Evolutionary conservation across 1,284 basidiomycete species (phyloP), one percentile per base, ranked within the genome.

Genomic region (Cutaneotrichosporon cutaneum): DNA sequence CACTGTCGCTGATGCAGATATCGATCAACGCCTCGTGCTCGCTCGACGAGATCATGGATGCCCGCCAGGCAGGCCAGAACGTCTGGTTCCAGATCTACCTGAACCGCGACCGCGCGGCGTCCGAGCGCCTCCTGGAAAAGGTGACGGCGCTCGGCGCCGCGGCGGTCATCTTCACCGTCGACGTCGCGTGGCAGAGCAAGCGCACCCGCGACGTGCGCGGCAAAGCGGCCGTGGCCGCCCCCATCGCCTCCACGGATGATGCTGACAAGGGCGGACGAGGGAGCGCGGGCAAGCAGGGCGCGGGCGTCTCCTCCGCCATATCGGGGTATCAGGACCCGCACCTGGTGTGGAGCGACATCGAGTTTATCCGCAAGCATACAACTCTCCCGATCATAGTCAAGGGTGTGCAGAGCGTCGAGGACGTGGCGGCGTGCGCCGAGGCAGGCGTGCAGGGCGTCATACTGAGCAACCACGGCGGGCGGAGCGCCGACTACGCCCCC

Each of bases 151-250:
- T 80, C 2, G 81, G 81, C 13, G 79, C 76, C 26, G 75, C 79
- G 0, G 93, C 91, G 0, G 89, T 98, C 60, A 93, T 93, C 77
- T 83, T 97, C 58, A 97, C 94, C 0, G 94, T 97, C 2, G 94
- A 98, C 78, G 90, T 92, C 0, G 83, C 92, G 10, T 87, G 90
- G 42, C 83, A 89, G n/a, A 89, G 90, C 18, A 94, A 94, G 72
- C 84, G 94, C 35, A 94, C 97, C 73, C 80, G 85, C 55, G 94
- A 97, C 67, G 79, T 82, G 63, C 72, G 83, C 26, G 72, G 73
- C 14, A 80, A 80, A 62, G 65, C 70, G 9, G 63, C 58, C n/a
- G 68, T 73, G 1, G 58, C 58, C 14, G 51, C 59, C 24, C 59
- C 59, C 1, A 60, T 60, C 39, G 35, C 35, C 6, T 42, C 56